Percentiles rank a stretch among this genome's conserved stretches.
These are phyloP conservation scores for Dendrostoma leiphaemia DNA, from an alignment of 2,329 filamentous ascomycete genomes.

Conservation along the genomic window DNA sequence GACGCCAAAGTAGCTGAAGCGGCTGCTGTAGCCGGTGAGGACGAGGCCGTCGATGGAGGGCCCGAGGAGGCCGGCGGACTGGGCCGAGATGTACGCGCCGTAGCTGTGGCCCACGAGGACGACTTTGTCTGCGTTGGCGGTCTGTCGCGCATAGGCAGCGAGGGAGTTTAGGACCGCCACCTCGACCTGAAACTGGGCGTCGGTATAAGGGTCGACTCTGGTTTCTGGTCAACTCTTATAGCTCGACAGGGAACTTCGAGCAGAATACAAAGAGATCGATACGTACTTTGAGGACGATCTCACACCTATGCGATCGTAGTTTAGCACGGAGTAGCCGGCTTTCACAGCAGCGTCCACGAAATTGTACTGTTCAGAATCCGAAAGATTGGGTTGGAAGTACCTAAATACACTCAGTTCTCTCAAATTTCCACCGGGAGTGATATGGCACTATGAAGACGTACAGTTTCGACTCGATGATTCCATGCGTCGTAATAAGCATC, in stretches of 20 bases:
- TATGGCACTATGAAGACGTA: conserved; percentile 10
- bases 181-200: conserved; percentile 32
- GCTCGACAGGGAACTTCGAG: too few relatives aligned
- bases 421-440: too few relatives aligned
- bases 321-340: conserved; percentile 30
- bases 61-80: conserved; percentile 21
- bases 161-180: conserved; percentile 28
- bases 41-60: conserved; percentile 20
- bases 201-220: conserved; percentile 24
- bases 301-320: conserved; percentile 31
- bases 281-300: conserved; percentile 30
- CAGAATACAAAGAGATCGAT: too few relatives aligned
- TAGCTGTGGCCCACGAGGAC: conserved; percentile 31
- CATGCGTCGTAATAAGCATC: conserved; percentile 27
- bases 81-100: conserved; percentile 27
- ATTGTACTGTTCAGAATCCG: conserved; percentile 22
- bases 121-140: conserved; percentile 24
- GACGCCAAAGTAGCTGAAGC: conserved; percentile 26
- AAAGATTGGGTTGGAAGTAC: conserved; percentile 27
- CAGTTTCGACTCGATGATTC: conserved; percentile 30
- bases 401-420: conserved; percentile 19
- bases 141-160: conserved; percentile 23
- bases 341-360: conserved; percentile 27
- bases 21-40: conserved; percentile 25
- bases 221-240: too few relatives aligned